Percentiles rank a stretch among this genome's conserved stretches.
Conservation (phyloP, 192 early-diverging fungal genomes). For the Mortierella antarctica region DNA sequence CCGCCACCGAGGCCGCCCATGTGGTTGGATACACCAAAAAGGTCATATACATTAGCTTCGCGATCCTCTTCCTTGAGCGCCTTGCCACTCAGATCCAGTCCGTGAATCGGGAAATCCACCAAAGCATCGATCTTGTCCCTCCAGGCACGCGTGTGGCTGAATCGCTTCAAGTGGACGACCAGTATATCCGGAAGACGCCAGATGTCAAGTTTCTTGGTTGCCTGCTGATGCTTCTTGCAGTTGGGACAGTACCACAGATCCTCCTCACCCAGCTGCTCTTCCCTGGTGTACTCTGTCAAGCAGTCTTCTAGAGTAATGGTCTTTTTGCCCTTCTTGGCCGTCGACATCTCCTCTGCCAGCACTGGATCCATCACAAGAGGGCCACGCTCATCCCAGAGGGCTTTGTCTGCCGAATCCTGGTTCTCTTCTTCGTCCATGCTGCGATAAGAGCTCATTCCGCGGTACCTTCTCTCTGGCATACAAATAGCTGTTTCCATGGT, state of each 20-base stretch:
- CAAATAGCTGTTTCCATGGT: slow-evolving; percentile 14
- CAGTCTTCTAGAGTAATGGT: slow-evolving; percentile 78
- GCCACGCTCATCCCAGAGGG: slow-evolving; percentile 39
- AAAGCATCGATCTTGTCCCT: slow-evolving; percentile 89
- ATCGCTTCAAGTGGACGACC: slow-evolving; percentile 94
- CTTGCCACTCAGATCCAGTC: slow-evolving; percentile 63
- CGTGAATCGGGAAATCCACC: slow-evolving; percentile 83
- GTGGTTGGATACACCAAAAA: slow-evolving; percentile 90
- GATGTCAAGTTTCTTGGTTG: slow-evolving; percentile 81
- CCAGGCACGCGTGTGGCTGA: slow-evolving; percentile 91
- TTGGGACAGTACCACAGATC: slow-evolving; percentile 91
- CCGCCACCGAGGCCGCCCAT: slow-evolving; percentile 79
- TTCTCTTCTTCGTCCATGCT: slow-evolving; percentile 20
- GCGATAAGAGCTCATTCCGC: slow-evolving; percentile 1
- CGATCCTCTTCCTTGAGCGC: slow-evolving; percentile 23
- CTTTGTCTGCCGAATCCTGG: background rate
- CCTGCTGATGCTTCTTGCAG: slow-evolving; percentile 71
- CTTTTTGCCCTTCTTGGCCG: slow-evolving; percentile 53
- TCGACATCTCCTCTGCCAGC: slow-evolving; percentile 16
- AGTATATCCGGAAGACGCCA: slow-evolving; percentile 87
- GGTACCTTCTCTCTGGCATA: background rate
- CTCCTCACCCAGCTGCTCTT: slow-evolving; percentile 90
- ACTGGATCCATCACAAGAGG: slow-evolving; percentile 20
- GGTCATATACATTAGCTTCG: slow-evolving; percentile 71
- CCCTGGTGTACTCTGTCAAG: slow-evolving; percentile 84